These are phyloP conservation scores for Zygotorulaspora danielsina DNA, from an alignment of 805 yeast species.

Conservation along the genomic window DNA sequence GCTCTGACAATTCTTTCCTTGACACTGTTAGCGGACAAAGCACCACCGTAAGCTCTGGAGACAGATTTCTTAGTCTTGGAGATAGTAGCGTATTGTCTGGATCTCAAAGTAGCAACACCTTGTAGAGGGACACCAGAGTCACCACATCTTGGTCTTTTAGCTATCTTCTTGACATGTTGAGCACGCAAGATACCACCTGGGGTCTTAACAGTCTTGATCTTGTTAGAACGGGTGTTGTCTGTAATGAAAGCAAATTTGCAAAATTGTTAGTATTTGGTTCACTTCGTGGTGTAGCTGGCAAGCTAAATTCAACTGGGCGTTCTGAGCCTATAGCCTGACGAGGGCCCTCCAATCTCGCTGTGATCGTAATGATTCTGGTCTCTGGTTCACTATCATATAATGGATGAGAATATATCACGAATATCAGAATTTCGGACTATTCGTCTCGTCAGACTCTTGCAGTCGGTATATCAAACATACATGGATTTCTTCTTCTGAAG, in stretches of 20 bases:
- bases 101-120: constrained; percentile 93
- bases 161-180: constrained; percentile 92
- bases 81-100: constrained; percentile 93
- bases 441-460: not conserved
- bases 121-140: constrained; percentile 78
- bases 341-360: too few species aligned
- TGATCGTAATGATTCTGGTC: too few species aligned
- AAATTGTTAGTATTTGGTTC: not conserved
- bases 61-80: constrained; percentile 98
- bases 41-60: constrained; percentile 99
- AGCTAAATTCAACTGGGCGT: too few species aligned
- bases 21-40: constrained; percentile 96
- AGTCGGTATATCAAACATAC: constrained; percentile 51
- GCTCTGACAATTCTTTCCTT: constrained; percentile 99
- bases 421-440: too few species aligned
- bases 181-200: constrained; percentile 99
- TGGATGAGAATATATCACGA: too few species aligned
- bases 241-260: constrained; percentile 8
- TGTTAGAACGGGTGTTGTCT: constrained; percentile 99
- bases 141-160: constrained; percentile 85
- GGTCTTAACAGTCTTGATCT: constrained; percentile 99
- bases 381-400: too few species aligned
- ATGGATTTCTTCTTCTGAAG: constrained; percentile 98
- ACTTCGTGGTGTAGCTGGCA: too few species aligned
- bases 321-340: constrained; percentile 1